Evolutionary conservation across 1,284 basidiomycete species (phyloP).

Genomic region (Psilocybe mexicana): DNA sequence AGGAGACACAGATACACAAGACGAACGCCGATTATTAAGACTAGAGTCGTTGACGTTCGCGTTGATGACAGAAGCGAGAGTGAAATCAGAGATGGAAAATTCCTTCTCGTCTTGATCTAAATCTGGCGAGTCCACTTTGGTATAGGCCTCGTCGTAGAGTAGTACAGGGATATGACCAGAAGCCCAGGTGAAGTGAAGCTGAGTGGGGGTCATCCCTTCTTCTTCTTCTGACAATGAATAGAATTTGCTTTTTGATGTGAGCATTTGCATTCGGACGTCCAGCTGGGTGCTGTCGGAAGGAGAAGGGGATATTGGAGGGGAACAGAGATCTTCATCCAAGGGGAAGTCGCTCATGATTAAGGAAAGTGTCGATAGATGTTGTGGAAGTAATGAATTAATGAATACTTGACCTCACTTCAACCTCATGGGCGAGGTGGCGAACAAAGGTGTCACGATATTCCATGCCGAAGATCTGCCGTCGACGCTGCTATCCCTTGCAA

Average conservation of each 20-base stretch:
- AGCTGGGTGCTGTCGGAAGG: conserved; percentile 31
- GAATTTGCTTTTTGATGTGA: too few relatives aligned
- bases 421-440: neutral
- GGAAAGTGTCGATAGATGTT: neutral
- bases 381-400: neutral
- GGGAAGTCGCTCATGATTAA: conserved; percentile 18
- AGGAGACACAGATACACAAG: neutral
- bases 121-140: neutral
- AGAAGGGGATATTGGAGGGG: conserved; percentile 26
- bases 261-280: conserved; percentile 23
- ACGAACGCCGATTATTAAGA: neutral
- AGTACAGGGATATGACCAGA: conserved; percentile 59
- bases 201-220: conserved; percentile 34
- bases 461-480: too few relatives aligned
- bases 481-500: too few relatives aligned
- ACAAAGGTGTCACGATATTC: neutral
- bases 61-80: neutral
- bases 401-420: neutral
- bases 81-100: conserved; percentile 9
- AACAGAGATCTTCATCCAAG: conserved; percentile 14
- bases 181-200: conserved; percentile 40
- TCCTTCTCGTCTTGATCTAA: neutral
- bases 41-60: neutral
- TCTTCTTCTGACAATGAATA: conserved; percentile 46
- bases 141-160: conserved; percentile 36